A percentile compares a stretch with the other conserved stretches of the same genome.
Conservation (phyloP, 2,329 filamentous ascomycete species). For the Leptographium lundbergii region DNA sequence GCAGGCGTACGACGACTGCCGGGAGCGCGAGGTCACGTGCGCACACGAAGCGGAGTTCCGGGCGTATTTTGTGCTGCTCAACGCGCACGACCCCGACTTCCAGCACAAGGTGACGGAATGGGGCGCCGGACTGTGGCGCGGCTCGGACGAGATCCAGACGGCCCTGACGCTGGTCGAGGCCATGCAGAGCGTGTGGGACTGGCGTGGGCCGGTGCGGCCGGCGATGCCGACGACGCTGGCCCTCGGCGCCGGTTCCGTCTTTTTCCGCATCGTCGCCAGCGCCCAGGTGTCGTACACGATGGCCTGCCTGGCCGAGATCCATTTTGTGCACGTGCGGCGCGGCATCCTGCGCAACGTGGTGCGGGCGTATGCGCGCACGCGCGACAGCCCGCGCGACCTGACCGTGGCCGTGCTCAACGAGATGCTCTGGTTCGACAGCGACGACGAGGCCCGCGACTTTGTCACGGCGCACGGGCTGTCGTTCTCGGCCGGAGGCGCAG, state of each 20-base stretch:
- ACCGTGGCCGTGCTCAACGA: slow-evolving; percentile 42
- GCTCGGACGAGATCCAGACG: slow-evolving; percentile 46
- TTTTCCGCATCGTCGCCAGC: slow-evolving; percentile 47
- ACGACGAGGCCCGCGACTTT: slow-evolving; percentile 53
- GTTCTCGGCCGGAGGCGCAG: slow-evolving; percentile 23
- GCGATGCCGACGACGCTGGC: slow-evolving; percentile 34
- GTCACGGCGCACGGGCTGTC: slow-evolving; percentile 44
- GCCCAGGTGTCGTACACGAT: slow-evolving; percentile 51
- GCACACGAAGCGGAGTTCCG: slow-evolving; percentile 54
- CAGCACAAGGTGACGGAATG: slow-evolving; percentile 42
- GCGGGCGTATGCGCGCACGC: slow-evolving; percentile 41
- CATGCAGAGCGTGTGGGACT: slow-evolving; percentile 43
- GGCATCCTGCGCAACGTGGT: slow-evolving; percentile 43
- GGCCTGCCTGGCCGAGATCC: slow-evolving; percentile 57
- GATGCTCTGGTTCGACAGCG: slow-evolving; percentile 53
- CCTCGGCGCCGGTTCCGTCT: slow-evolving; percentile 36
- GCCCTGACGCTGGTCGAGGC: slow-evolving; percentile 48
- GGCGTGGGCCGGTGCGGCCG: slow-evolving; percentile 44
- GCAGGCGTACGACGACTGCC: slow-evolving; percentile 54
- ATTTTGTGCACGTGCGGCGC: slow-evolving; percentile 48
- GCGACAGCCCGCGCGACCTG: slow-evolving; percentile 46
- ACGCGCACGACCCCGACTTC: slow-evolving; percentile 45
- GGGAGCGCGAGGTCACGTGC: slow-evolving; percentile 42
- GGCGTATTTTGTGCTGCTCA: slow-evolving; percentile 51
- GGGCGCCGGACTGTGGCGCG: slow-evolving; percentile 40